These are phyloP conservation scores for Ophiostoma sp. DNA, from an alignment of 2,329 filamentous ascomycete species.

Conservation along the genomic window DNA sequence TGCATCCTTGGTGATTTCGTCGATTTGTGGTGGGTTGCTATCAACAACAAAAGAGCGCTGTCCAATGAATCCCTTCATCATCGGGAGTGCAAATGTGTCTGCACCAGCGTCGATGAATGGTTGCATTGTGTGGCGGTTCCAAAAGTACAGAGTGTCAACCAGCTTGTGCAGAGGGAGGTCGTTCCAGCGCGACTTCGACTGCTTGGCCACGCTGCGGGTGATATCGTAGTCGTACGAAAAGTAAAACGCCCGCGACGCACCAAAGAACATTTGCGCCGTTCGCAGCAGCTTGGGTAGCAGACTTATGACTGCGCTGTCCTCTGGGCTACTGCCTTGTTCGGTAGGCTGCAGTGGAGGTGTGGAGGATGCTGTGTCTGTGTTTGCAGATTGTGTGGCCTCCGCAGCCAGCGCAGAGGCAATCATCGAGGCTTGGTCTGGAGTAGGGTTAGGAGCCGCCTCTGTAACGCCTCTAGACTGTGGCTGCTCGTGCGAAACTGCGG, in stretches of 20 bases:
- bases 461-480: neutral
- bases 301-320: conserved; percentile 41
- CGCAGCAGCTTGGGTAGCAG: conserved; percentile 79
- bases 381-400: neutral
- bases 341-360: conserved; percentile 9
- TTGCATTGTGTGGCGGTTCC: conserved; percentile 72
- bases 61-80: conserved; percentile 93
- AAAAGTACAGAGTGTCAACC: conserved; percentile 79
- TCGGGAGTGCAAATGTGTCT: conserved; percentile 65
- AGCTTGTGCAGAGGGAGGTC: conserved; percentile 62
- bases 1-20: conserved; percentile 43
- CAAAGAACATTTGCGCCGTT: conserved; percentile 79
- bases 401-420: neutral
- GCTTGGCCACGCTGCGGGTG: conserved; percentile 57
- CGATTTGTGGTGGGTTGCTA: conserved; percentile 51
- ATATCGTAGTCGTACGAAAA: conserved; percentile 95
- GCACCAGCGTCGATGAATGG: conserved; percentile 72
- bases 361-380: conserved; percentile 8
- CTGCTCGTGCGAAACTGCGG: neutral
- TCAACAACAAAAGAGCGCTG: conserved; percentile 76
- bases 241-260: conserved; percentile 78
- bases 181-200: conserved; percentile 36
- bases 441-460: neutral
- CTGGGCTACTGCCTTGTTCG: conserved; percentile 17
- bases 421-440: neutral